Evolutionary conservation across 441 rosid species (phyloP).

Genomic region (Bruguiera hainesii): DNA sequence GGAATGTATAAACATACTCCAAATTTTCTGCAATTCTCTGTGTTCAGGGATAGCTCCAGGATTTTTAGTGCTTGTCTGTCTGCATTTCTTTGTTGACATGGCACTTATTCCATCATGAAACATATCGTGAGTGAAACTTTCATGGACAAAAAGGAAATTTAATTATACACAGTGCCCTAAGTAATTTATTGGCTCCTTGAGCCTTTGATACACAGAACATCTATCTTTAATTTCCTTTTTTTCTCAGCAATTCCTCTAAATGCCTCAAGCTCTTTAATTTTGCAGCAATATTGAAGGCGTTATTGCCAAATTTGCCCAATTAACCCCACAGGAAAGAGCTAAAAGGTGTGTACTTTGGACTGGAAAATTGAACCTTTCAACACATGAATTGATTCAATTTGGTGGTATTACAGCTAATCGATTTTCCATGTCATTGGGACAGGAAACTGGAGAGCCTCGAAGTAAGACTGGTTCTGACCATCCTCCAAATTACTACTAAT

Average conservation of each 20-base stretch:
- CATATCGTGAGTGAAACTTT: too few species aligned
- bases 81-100: not conserved
- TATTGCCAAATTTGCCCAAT: conserved; percentile 56
- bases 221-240: not conserved
- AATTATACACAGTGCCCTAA: too few species aligned
- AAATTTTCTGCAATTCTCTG: not conserved
- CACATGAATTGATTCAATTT: conserved; percentile 7
- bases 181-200: too few species aligned
- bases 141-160: too few species aligned
- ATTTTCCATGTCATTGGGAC: conserved; percentile 28
- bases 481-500: conserved; percentile 8
- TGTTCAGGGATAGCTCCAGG: not conserved
- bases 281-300: conserved; percentile 58
- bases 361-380: conserved; percentile 5
- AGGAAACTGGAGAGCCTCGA: conserved; percentile 82
- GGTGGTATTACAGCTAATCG: conserved; percentile 4
- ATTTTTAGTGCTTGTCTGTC: not conserved
- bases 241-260: conserved; percentile 9
- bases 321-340: conserved; percentile 70
- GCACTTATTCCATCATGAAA: not conserved
- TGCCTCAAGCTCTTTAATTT: conserved; percentile 17
- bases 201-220: not conserved
- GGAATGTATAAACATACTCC: not conserved
- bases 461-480: conserved; percentile 37
- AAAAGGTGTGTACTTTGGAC: conserved; percentile 39